Evolutionary conservation across 176 grass and related monocot genomes (phyloP), one percentile per base, ranked within the genome.

Genomic region (Otatea glauca): DNA sequence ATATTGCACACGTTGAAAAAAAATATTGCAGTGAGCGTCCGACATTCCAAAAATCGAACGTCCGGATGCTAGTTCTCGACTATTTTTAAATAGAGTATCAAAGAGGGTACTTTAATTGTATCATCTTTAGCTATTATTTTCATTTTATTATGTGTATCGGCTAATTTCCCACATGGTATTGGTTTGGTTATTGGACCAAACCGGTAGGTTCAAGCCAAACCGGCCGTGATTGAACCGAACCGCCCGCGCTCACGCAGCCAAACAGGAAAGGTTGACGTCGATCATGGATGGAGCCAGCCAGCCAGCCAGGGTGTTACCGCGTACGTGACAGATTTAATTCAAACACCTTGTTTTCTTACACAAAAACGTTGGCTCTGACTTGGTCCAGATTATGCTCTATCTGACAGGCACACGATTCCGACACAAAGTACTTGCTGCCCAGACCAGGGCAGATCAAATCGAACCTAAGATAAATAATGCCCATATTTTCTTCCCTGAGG

Each of bases 221-320:
- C 13, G 14, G 42, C 42, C 42, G 42, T 6, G 38, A 7, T 5
- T 27, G 18, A 49, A 24, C 55, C 55, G 21, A 10, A 9, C 0
- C 2, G 20, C 5, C 74, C 43, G 43, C 43, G 43, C 43, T 45
- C 9, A 11, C 49, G 25, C 7, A 27, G 1, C 7, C 13, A 63
- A 7, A 56, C 84, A 80, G 84, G 21, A 80, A 86, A 73, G 34
- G 45, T 66, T 80, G 77, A 87, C 85, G 24, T 35, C n/a, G 35
- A 16, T 74, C 43, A 9, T 27, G 10, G 41, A 14, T 27, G 10
- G 41, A 50, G 41, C 4, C 39, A 21, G 42, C 10, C 39, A 21
- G 42, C 10, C 20, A 15, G 25, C 41, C 6, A 38, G n/a, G 50
- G 14, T 47, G 49, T 13, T 62, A 35, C 29, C 15, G 29, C 27